These are phyloP conservation scores for Phytophthora macrochlamydospora DNA, from an alignment of 352 stramenopile species.

Conservation along the genomic window DNA sequence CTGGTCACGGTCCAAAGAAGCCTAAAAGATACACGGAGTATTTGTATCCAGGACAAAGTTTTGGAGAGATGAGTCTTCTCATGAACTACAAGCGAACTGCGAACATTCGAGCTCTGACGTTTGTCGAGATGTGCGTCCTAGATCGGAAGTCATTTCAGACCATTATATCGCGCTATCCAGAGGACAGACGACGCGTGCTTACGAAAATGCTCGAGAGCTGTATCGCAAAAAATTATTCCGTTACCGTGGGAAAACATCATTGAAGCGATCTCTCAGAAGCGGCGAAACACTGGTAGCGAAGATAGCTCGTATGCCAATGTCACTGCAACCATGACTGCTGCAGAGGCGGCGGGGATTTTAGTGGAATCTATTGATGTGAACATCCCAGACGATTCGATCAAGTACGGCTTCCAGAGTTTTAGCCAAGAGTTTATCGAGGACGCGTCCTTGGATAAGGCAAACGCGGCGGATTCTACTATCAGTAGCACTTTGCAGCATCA, in stretches of 20 bases:
- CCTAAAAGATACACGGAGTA: neutral
- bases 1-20: neutral
- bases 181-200: slow-evolving; percentile 30
- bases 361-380: slow-evolving; percentile 8
- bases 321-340: neutral
- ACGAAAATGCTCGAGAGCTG: slow-evolving; percentile 19
- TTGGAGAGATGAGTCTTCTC: slow-evolving; percentile 50
- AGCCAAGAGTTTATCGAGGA: slow-evolving; percentile 1
- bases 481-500: neutral
- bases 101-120: slow-evolving; percentile 35
- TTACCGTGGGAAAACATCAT: neutral
- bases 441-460: neutral
- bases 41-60: slow-evolving; percentile 25
- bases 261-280: neutral
- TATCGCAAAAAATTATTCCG: slow-evolving; percentile 15
- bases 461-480: neutral
- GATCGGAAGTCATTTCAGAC: slow-evolving; percentile 28
- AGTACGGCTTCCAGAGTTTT: slow-evolving; percentile 13
- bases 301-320: neutral
- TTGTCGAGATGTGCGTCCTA: slow-evolving; percentile 47
- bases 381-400: neutral
- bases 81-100: slow-evolving; percentile 48
- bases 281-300: neutral
- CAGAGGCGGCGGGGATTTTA: slow-evolving; percentile 3
- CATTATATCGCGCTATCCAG: neutral